Base-by-base conservation (phyloP, 345 rosid species). In the Anastatica hierochuntica region DNA sequence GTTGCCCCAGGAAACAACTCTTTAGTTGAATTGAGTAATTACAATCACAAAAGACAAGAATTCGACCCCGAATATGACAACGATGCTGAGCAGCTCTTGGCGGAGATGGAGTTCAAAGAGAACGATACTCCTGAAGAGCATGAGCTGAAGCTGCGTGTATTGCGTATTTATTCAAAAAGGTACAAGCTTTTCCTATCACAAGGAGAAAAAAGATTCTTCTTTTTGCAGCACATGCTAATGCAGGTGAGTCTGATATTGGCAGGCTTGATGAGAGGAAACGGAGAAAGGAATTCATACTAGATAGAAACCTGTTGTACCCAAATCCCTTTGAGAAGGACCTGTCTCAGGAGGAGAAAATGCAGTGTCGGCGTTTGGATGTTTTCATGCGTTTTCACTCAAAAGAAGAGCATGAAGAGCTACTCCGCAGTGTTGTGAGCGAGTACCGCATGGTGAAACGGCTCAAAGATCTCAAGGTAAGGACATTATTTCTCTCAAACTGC, bases 91-190 rank as follows among this genome's bases (percentile, higher is more conserved):
- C 88, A 85, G 56, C 71, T 85, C 64, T 80, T 85, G 53, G 95
- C 98, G 47, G 98, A 92, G 68, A 92, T 92, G 98, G 98, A 92
- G 70, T 92, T 88, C 56, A 88, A 88, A 76, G 94, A 88, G 11
- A 69, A 73, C 23, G 97, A 92, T 67, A 69, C 86, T 6, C 95
- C 82, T 53, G 97, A 92, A 18, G 98, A 88, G 60, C 80, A 69
- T 3, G 82, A 85, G 67, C 76, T 92, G 61, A 92, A 88, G 78
- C 62, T 83, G 61, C 88, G 95, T 26, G 84, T 88, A 44, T 72
- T 92, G 48, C 82, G 76, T 58, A 83, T 88, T 36, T 92, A 85
- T 68, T 76, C 86, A 14, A 92, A 81, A 74, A 81, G 97, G 98
- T 83, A 68, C 55, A 42, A 15, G 11, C 1, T n/a, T 52, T 54